These are phyloP conservation scores for Syzygium jambos DNA, from an alignment of 345 rosid species.

Conservation along the genomic window DNA sequence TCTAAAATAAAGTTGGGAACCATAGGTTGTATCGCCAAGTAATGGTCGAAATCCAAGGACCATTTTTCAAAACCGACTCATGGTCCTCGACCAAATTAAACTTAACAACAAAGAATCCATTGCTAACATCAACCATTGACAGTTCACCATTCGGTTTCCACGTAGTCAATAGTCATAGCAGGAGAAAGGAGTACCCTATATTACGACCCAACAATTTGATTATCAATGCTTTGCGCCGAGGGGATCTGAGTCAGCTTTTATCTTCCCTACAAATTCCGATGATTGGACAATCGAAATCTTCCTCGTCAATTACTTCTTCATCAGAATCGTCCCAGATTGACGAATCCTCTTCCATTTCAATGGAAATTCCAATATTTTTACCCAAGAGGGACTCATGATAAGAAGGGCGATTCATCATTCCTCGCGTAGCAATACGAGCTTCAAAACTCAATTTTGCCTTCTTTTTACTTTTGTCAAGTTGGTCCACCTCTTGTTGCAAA, in stretches of 20 bases:
- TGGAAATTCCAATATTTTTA: too few species aligned
- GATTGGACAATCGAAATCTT: too few species aligned
- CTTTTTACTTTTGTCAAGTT: too few species aligned
- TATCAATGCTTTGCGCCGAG: not conserved
- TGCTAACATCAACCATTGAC: not conserved
- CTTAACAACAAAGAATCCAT: not conserved
- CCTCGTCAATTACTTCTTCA: too few species aligned
- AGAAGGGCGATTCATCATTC: too few species aligned
- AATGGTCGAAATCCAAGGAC: not conserved
- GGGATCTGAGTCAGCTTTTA: not conserved
- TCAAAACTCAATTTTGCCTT: too few species aligned
- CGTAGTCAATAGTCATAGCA: not conserved
- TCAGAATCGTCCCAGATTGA: too few species aligned
- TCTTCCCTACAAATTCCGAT: not conserved
- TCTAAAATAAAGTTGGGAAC: not conserved
- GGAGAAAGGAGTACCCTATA: not conserved
- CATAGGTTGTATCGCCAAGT: not conserved
- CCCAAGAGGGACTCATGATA: too few species aligned
- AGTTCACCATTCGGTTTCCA: not conserved
- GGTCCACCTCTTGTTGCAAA: too few species aligned
- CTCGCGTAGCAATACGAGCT: too few species aligned
- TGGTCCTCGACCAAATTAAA: not conserved
- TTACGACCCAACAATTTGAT: not conserved
- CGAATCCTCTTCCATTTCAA: too few species aligned
- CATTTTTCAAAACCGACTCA: not conserved